Evolutionary conservation across 345 rosid genomes (phyloP).

Genomic region (Citrus inodora): DNA sequence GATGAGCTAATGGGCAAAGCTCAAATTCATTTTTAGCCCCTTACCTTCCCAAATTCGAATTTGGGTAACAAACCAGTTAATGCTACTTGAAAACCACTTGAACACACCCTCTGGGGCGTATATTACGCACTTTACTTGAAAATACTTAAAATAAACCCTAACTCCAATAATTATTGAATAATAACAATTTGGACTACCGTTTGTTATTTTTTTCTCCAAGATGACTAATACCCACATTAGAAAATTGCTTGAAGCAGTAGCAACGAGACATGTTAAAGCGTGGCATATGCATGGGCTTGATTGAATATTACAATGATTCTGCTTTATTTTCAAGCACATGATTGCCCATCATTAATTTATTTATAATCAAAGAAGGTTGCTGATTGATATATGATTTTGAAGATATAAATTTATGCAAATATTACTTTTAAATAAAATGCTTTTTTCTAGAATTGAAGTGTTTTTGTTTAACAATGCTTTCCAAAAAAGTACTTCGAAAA

Average conservation of each 20-base stretch:
- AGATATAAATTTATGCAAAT: background rate
- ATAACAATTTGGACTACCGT: background rate
- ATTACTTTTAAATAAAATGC: background rate
- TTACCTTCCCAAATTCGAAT: accelerated
- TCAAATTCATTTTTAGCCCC: too few relatives aligned
- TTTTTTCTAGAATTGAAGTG: background rate
- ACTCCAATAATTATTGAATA: background rate
- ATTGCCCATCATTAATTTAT: slow-evolving; percentile 35
- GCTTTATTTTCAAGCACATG: slow-evolving; percentile 31
- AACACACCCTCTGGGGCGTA: background rate
- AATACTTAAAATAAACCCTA: background rate
- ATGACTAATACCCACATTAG: background rate
- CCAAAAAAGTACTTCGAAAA: background rate
- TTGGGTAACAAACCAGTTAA: too few relatives aligned
- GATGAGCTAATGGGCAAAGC: too few relatives aligned
- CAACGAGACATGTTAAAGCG: slow-evolving; percentile 21
- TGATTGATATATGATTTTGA: background rate
- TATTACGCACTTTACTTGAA: background rate
- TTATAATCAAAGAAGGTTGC: background rate
- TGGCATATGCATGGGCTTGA: slow-evolving; percentile 22
- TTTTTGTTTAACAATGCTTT: background rate
- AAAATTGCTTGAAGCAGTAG: background rate
- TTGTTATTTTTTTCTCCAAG: background rate
- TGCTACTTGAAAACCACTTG: too few relatives aligned
- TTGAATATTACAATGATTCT: slow-evolving; percentile 22